Evolutionary conservation across 768 basidiomycete species (phyloP), one percentile per base, ranked within the genome.

Genomic region (Russula sp.): DNA sequence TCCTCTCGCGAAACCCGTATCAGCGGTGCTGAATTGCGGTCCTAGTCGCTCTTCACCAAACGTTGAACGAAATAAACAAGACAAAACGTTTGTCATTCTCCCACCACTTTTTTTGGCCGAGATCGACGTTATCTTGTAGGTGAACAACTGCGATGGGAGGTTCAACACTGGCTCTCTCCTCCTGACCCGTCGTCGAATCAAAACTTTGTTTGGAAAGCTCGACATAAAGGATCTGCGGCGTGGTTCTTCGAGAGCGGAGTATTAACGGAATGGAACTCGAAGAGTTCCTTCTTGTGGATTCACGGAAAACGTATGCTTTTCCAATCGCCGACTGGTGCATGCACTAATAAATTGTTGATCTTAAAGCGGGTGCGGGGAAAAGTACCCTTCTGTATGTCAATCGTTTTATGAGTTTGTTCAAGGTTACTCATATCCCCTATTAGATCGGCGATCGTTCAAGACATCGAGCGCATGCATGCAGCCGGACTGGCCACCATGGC

Each of bases 181-280:
- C 61, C 61, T 3, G 26, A 53, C 40, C 61, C 61, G 3, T 61
- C 61, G 2, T 55, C 53, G 16, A 61, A 61, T 28, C 52, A 61
- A 28, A 38, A 55, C 40, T 22, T 53, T 9, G 30, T 32, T 6
- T n/a, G 28, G 24, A 32, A 46, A 18, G 30, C 28, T 22, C 52
- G 36, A 34, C 61, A 40, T 9, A 20, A 10, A 2, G 61, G 61
- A 13, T 48, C 61, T 2, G 53, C 44, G n/a, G 22, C 4, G 3
- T 62, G 61, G 61, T 62, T 62, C 11, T 48, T 62, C 5, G n/a
- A 38, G 28, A 24, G 54, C 36, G n/a, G 36, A 6, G 22, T 28
- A 2, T 62, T 62, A 7, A 8, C 46, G 3, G 61, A 57, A 11
- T 62, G 61, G 61, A 55, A 32, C 24, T 24, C 24, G 34, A 55